Evolutionary conservation across 2,329 filamentous ascomycete genomes (phyloP).

Genomic region (Aureobasidium sp.): DNA sequence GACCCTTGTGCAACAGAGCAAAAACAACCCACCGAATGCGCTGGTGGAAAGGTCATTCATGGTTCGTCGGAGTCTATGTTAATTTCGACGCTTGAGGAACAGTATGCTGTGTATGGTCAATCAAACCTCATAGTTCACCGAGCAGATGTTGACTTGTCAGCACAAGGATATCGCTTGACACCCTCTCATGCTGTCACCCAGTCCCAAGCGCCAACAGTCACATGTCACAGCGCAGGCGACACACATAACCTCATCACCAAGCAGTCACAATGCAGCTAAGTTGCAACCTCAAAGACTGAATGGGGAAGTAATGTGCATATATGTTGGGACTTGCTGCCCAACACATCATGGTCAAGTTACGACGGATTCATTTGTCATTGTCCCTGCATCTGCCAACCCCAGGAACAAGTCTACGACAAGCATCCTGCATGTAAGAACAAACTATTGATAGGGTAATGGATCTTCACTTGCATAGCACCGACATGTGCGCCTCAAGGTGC

Average conservation of each 20-base stretch:
- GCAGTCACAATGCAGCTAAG: neutral
- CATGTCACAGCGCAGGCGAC: neutral
- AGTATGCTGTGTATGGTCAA: too few species aligned
- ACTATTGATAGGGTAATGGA: neutral
- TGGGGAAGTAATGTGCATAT: neutral
- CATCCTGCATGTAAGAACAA: neutral
- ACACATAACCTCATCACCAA: neutral
- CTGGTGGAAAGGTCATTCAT: too few species aligned
- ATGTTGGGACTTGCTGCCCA: constrained; percentile 1
- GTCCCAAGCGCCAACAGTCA: neutral
- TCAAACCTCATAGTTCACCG: too few species aligned
- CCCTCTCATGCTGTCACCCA: neutral
- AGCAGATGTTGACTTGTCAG: neutral
- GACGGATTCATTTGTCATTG: neutral
- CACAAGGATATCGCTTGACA: neutral
- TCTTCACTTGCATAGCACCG: neutral
- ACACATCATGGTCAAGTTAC: neutral
- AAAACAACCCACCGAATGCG: too few species aligned
- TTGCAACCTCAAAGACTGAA: neutral
- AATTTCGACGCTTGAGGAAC: too few species aligned
- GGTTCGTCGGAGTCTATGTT: too few species aligned
- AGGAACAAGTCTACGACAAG: neutral
- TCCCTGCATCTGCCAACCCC: constrained; percentile 8
- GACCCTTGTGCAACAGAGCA: too few species aligned
- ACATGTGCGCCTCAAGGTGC: neutral